Percentiles rank a stretch among this genome's conserved stretches.
These are phyloP conservation scores for Arachnomyces sp. DNA, from an alignment of 2,329 filamentous ascomycete genomes.

Conservation along the genomic window DNA sequence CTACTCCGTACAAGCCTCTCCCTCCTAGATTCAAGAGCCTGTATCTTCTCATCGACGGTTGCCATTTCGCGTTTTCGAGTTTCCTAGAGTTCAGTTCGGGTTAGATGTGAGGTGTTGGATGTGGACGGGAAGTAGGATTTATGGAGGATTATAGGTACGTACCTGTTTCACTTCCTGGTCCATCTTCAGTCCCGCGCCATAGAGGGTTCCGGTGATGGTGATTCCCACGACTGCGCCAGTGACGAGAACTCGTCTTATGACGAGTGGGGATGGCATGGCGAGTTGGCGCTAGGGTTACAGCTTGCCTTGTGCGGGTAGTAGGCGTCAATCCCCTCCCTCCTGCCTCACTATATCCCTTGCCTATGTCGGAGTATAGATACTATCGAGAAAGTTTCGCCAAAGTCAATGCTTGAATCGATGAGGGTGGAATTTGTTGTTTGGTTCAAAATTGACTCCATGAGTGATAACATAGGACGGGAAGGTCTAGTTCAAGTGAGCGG, in stretches of 20 bases:
- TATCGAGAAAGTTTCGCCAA: no score
- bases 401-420: no score
- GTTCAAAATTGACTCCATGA: no score
- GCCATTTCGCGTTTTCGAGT: slow-evolving; percentile 42
- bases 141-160: slow-evolving; percentile 1
- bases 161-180: slow-evolving; percentile 16
- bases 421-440: no score
- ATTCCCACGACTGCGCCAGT: slow-evolving; percentile 49
- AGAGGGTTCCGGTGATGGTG: slow-evolving; percentile 50
- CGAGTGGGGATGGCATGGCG: slow-evolving; percentile 22
- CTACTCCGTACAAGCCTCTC: slow-evolving; percentile 44
- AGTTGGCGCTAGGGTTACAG: background rate
- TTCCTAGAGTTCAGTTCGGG: slow-evolving; percentile 25
- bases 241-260: slow-evolving; percentile 43
- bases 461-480: no score
- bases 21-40: slow-evolving; percentile 44
- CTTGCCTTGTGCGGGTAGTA: background rate
- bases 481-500: no score
- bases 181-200: slow-evolving; percentile 47
- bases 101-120: no score
- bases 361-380: background rate
- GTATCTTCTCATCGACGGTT: slow-evolving; percentile 46
- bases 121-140: background rate
- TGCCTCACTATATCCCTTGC: no score
- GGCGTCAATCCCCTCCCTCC: no score